A percentile compares a stretch with the other conserved stretches of the same genome.
Evolutionary conservation across 2,329 filamentous ascomycete species (phyloP).

Genomic region (Aspergillus novofumigatus): DNA sequence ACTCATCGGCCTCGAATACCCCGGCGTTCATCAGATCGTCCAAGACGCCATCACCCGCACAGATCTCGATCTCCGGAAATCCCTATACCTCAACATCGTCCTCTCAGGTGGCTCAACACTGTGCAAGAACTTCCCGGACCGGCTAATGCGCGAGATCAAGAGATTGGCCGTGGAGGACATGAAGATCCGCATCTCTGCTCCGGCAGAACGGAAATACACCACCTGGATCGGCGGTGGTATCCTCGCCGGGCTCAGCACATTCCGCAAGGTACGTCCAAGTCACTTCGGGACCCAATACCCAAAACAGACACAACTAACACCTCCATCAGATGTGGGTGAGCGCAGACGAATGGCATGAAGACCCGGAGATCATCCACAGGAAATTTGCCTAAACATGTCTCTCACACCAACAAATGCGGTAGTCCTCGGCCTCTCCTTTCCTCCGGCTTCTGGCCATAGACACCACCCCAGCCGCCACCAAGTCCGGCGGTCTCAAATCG

Average conservation of each 20-base stretch:
- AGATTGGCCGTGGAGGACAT: constrained; percentile 95
- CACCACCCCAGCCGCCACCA: neutral
- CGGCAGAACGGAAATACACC: constrained; percentile 95
- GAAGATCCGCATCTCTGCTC: constrained; percentile 98
- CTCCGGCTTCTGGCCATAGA: neutral
- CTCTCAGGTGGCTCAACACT: constrained; percentile 93
- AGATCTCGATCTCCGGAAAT: constrained; percentile 91
- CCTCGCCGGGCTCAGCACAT: constrained; percentile 91
- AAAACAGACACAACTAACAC: neutral
- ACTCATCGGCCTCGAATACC: constrained; percentile 93
- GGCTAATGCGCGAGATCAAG: constrained; percentile 87
- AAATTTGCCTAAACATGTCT: constrained; percentile 70
- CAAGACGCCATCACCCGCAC: constrained; percentile 93
- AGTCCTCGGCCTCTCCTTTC: neutral
- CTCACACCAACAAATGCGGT: neutral
- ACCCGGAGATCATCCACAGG: constrained; percentile 96
- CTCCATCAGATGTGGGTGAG: constrained; percentile 90
- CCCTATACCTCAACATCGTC: constrained; percentile 93
- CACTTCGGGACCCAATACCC: neutral
- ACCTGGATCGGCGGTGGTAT: constrained; percentile 99
- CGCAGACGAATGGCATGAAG: constrained; percentile 99
- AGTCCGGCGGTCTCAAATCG: neutral
- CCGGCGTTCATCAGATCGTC: constrained; percentile 95
- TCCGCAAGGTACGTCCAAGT: constrained; percentile 75
- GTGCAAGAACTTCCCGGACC: constrained; percentile 94